Evolutionary conservation across 306 rosid genomes (phyloP).

Genomic region (Acacia confusa): DNA sequence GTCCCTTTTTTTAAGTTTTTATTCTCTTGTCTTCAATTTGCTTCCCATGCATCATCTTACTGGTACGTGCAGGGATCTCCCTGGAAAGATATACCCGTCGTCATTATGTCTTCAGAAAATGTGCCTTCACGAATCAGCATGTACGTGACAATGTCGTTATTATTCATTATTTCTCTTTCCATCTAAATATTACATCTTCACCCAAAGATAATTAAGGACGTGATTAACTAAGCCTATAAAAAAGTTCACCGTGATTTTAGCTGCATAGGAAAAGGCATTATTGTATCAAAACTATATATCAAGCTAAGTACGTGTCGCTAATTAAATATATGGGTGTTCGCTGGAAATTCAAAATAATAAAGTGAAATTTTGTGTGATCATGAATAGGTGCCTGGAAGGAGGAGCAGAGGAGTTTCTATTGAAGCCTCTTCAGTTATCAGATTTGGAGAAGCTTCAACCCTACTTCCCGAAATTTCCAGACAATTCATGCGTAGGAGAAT

Average conservation of each 20-base stretch:
- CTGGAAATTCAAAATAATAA: not conserved
- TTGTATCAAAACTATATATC: not conserved
- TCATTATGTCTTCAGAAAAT: conserved; percentile 96
- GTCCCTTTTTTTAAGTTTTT: not conserved
- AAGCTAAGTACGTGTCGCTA: not conserved
- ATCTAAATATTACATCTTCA: not conserved
- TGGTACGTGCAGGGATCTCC: conserved; percentile 77
- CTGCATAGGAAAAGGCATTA: not conserved
- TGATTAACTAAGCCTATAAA: not conserved
- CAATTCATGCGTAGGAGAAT: conserved; percentile 31
- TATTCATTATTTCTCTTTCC: not conserved
- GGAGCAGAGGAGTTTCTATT: conserved; percentile 93
- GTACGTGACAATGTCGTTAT: conserved; percentile 57
- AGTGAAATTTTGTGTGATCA: not conserved
- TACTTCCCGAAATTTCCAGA: conserved; percentile 57
- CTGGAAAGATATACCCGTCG: conserved; percentile 95
- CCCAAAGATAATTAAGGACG: not conserved
- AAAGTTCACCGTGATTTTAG: not conserved
- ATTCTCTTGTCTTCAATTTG: not conserved
- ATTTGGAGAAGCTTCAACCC: conserved; percentile 75
- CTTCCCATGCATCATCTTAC: conserved; percentile 13
- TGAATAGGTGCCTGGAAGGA: conserved; percentile 66
- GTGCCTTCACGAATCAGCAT: conserved; percentile 86
- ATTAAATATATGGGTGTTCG: not conserved
- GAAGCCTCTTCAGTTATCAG: conserved; percentile 86